phyloP scores from a whole-genome alignment of 2,329 filamentous ascomycete genomes.

The Cladobotryum protrusum region DNA sequence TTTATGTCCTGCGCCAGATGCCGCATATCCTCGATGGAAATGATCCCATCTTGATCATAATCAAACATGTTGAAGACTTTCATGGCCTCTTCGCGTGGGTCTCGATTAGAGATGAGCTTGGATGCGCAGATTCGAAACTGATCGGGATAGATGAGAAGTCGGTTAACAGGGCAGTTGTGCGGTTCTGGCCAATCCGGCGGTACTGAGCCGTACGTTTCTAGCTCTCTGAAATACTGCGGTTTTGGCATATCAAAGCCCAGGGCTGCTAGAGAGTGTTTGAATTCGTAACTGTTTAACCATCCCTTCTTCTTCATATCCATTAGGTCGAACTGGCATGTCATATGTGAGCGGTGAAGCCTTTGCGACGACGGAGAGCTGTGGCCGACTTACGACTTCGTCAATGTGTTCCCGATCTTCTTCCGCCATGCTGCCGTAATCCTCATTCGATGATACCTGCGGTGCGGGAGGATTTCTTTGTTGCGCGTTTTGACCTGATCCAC shows the following conservation, averaged over 20 bases:
- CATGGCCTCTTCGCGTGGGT: constrained; percentile 85
- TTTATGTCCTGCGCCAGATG: constrained; percentile 86
- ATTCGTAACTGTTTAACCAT: constrained; percentile 94
- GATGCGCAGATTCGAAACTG: constrained; percentile 67
- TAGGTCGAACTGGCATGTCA: constrained; percentile 64
- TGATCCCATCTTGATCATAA: constrained; percentile 82
- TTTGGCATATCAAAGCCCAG: constrained; percentile 91
- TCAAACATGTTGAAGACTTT: constrained; percentile 93
- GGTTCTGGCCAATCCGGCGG: constrained; percentile 51
- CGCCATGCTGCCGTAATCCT: constrained; percentile 47
- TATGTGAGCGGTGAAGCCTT: constrained; percentile 15
- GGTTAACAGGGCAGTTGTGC: constrained; percentile 37
- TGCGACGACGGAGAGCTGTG: neutral
- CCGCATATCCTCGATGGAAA: constrained; percentile 81
- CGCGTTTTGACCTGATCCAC: constrained; percentile 25
- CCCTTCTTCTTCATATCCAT: constrained; percentile 96
- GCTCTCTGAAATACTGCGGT: constrained; percentile 71
- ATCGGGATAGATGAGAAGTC: constrained; percentile 45
- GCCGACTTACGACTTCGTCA: constrained; percentile 71
- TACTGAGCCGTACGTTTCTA: constrained; percentile 74
- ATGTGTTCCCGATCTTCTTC: constrained; percentile 93
- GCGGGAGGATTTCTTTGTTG: constrained; percentile 27
- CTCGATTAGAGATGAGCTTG: constrained; percentile 70
- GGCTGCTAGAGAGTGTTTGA: constrained; percentile 92
- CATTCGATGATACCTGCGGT: constrained; percentile 30